phyloP scores from a whole-genome alignment of 805 yeast genomes.

The Dipodascus albidus region DNA sequence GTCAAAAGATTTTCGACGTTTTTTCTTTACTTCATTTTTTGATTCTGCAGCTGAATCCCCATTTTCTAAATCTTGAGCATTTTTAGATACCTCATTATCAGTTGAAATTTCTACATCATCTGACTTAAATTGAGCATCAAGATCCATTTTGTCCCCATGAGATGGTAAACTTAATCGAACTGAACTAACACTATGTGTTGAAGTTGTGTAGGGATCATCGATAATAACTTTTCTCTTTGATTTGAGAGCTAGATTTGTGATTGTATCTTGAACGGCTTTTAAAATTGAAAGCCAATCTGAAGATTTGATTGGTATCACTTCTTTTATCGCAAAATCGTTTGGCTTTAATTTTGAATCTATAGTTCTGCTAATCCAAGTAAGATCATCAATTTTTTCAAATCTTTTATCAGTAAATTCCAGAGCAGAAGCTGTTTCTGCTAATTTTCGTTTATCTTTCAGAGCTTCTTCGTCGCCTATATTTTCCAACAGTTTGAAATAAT shows the following conservation, averaged over 20 bases:
- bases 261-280: conserved; percentile 10
- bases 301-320: conserved; percentile 8
- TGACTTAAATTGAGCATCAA: not conserved
- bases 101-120: not conserved
- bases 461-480: conserved; percentile 10
- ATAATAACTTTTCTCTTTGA: conserved; percentile 7
- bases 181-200: conserved; percentile 7
- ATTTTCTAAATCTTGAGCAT: not conserved
- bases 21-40: not conserved
- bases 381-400: conserved; percentile 3
- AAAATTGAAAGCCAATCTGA: conserved; percentile 14
- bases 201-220: conserved; percentile 13
- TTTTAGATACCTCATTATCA: not conserved
- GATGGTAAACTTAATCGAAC: conserved; percentile 12
- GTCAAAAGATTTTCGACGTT: not conserved
- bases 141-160: conserved; percentile 5
- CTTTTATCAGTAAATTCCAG: conserved; percentile 1
- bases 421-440: conserved; percentile 2
- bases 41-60: not conserved
- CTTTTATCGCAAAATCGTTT: conserved; percentile 4
- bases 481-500: conserved; percentile 6
- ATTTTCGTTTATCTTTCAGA: not conserved
- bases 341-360: conserved; percentile 6
- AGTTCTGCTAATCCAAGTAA: conserved; percentile 8
- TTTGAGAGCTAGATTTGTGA: conserved; percentile 6